Conservation (phyloP, 2,329 filamentous ascomycete species). For the Fusarium sp. region DNA sequence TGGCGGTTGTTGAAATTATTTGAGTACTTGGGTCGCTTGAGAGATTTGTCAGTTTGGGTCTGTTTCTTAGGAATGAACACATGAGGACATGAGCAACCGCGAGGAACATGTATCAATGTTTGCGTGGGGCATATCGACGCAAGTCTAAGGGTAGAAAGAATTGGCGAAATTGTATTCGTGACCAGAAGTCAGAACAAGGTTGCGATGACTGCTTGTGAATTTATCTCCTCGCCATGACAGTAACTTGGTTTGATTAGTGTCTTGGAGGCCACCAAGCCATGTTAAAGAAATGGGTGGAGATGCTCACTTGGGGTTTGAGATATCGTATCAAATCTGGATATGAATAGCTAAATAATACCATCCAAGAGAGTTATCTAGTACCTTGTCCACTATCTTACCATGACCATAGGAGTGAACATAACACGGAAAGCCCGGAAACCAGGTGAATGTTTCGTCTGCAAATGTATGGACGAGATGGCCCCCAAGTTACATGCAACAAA, state of each 20-base stretch:
- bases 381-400: background rate
- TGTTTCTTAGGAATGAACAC: conserved; percentile 5
- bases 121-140: background rate
- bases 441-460: conserved; percentile 1
- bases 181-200: conserved; percentile 34
- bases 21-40: conserved; percentile 12
- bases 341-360: background rate
- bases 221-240: background rate
- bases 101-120: conserved; percentile 1
- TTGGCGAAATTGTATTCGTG: background rate
- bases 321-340: background rate
- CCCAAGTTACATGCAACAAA: conserved; percentile 1
- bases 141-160: conserved; percentile 12
- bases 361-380: background rate
- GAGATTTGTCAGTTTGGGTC: conserved; percentile 21
- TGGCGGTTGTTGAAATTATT: conserved; percentile 1
- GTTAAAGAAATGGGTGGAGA: conserved; percentile 10
- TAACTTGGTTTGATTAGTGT: background rate
- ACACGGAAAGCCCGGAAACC: background rate
- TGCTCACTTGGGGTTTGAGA: conserved; percentile 3
- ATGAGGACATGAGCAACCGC: background rate
- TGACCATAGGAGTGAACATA: background rate
- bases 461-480: background rate
- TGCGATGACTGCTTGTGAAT: background rate
- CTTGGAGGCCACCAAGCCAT: conserved; percentile 18